A percentile compares a stretch with the other conserved stretches of the same genome.
Conservation (phyloP, 345 rosid species). For the Toxicodendron radicans region DNA sequence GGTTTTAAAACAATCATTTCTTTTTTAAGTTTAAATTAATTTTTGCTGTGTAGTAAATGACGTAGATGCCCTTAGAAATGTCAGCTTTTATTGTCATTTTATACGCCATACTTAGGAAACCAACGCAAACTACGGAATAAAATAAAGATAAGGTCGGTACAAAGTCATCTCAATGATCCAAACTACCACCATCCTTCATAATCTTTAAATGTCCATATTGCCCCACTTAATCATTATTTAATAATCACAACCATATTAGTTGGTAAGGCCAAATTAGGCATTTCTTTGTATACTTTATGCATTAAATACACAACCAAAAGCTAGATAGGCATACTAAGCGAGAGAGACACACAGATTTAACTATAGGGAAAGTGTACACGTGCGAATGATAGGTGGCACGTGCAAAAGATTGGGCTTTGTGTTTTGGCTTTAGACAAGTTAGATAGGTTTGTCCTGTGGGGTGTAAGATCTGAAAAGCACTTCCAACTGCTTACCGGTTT, state of each 20-base stretch:
- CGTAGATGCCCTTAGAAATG: slow-evolving; percentile 7
- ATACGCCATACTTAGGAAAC: slow-evolving; percentile 33
- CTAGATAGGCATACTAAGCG: background rate
- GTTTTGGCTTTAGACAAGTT: too few species aligned
- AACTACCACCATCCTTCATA: slow-evolving; percentile 47
- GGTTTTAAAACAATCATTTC: background rate
- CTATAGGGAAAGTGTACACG: too few species aligned
- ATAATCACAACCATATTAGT: slow-evolving; percentile 1
- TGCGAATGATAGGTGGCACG: slow-evolving; percentile 31
- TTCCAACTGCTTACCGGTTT: slow-evolving; percentile 51
- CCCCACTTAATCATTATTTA: slow-evolving; percentile 26
- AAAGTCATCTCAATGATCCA: slow-evolving; percentile 61
- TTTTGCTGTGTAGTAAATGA: slow-evolving; percentile 1
- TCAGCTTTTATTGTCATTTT: slow-evolving; percentile 35
- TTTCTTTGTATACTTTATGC: background rate
- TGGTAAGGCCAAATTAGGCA: slow-evolving; percentile 31
- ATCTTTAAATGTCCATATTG: slow-evolving; percentile 21
- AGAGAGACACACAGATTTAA: too few species aligned
- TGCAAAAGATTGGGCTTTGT: slow-evolving; percentile 20
- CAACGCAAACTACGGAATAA: slow-evolving; percentile 52
- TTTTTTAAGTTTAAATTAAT: background rate
- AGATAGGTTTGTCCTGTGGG: slow-evolving; percentile 35
- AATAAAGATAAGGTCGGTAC: slow-evolving; percentile 57
- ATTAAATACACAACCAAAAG: slow-evolving; percentile 18
- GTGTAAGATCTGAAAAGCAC: slow-evolving; percentile 52